These are phyloP conservation scores for Phytophthora pinifolia DNA, from an alignment of 352 stramenopile genomes.

Conservation along the genomic window DNA sequence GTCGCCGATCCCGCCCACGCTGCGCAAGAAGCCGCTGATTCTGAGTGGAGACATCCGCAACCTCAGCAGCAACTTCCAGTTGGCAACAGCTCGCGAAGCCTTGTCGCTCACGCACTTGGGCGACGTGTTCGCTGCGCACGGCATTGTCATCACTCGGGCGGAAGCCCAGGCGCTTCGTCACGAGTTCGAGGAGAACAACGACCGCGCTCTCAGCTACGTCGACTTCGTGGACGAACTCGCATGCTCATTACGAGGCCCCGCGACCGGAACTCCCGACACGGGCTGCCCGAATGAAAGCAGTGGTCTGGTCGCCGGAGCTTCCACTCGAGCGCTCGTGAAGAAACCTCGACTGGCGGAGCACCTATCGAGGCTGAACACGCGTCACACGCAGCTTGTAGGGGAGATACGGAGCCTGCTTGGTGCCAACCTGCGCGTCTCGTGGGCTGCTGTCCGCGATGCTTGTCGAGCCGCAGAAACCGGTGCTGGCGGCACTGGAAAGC, in stretches of 20 bases:
- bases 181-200: slow-evolving; percentile 84
- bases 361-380: slow-evolving; percentile 44
- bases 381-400: slow-evolving; percentile 45
- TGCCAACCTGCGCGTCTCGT: slow-evolving; percentile 50
- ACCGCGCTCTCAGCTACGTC: slow-evolving; percentile 51
- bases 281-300: slow-evolving; percentile 14
- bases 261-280: slow-evolving; percentile 11
- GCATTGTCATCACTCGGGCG: slow-evolving; percentile 48
- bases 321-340: slow-evolving; percentile 48
- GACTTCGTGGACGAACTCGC: slow-evolving; percentile 66
- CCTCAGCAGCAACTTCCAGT: slow-evolving; percentile 63
- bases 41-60: slow-evolving; percentile 73
- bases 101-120: slow-evolving; percentile 49
- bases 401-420: slow-evolving; percentile 49
- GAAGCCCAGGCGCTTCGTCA: slow-evolving; percentile 62
- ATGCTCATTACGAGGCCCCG: slow-evolving; percentile 41
- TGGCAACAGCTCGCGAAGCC: slow-evolving; percentile 45
- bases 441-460: slow-evolving; percentile 53
- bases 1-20: slow-evolving; percentile 20
- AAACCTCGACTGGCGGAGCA: slow-evolving; percentile 58
- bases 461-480: slow-evolving; percentile 42
- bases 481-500: slow-evolving; percentile 26
- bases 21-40: slow-evolving; percentile 67
- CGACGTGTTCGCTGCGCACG: slow-evolving; percentile 48
- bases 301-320: slow-evolving; percentile 38